Evolutionary conservation across 768 basidiomycete species (phyloP).

Genomic region (Stropharia rugosoannulata): DNA sequence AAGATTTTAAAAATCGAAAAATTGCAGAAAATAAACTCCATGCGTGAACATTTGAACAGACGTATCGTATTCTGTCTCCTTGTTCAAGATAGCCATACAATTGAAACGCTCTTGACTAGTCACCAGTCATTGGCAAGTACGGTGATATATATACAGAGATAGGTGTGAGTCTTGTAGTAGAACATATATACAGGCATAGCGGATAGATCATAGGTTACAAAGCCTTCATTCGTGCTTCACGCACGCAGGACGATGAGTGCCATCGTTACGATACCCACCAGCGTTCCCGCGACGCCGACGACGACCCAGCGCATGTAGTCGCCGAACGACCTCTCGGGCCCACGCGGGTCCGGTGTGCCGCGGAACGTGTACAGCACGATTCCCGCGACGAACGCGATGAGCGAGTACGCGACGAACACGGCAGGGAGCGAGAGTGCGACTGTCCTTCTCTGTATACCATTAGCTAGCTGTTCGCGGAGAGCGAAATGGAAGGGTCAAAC

Average conservation of each 20-base stretch:
- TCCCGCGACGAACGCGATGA: conserved; percentile 65
- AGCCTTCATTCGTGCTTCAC: neutral
- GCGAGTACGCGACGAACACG: conserved; percentile 70
- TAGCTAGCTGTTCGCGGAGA: neutral
- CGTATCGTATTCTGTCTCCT: too few relatives aligned
- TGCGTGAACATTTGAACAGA: too few relatives aligned
- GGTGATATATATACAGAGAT: too few relatives aligned
- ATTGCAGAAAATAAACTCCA: too few relatives aligned
- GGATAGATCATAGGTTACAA: neutral
- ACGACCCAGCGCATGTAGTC: conserved; percentile 65
- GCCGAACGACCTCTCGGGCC: conserved; percentile 43
- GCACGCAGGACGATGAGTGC: conserved; percentile 2
- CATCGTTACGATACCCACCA: conserved; percentile 58
- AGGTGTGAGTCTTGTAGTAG: too few relatives aligned
- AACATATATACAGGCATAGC: neutral
- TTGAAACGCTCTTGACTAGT: too few relatives aligned
- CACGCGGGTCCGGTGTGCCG: conserved; percentile 40
- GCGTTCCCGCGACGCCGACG: conserved; percentile 60
- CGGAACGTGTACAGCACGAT: conserved; percentile 67
- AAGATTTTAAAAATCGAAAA: too few relatives aligned
- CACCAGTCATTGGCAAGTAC: too few relatives aligned
- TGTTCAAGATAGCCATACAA: too few relatives aligned
- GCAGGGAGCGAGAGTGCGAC: conserved; percentile 71
- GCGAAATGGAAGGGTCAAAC: conserved; percentile 15
- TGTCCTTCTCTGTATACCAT: conserved; percentile 46